Conservation (phyloP, 2,329 filamentous ascomycete genomes). For the Teratosphaeria viscida region DNA sequence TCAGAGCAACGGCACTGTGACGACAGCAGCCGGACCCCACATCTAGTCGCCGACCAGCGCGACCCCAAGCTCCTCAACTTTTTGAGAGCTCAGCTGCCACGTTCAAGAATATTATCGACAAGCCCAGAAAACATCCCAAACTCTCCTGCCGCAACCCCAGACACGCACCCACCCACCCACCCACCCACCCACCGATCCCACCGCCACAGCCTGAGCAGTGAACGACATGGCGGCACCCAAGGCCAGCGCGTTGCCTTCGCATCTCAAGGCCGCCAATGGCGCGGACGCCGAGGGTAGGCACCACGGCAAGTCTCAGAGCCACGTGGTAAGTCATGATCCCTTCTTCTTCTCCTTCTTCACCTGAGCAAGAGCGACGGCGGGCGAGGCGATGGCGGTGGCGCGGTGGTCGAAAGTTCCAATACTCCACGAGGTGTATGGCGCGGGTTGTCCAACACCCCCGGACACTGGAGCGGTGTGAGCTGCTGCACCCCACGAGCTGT, state of each 20-base stretch:
- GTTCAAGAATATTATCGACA: not conserved
- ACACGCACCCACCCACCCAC: not conserved
- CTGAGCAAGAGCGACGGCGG: not conserved
- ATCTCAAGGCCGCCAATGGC: conserved; percentile 55
- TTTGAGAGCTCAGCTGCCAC: not conserved
- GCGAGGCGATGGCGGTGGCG: not conserved
- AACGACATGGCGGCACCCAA: conserved; percentile 40
- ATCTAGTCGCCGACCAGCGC: not conserved
- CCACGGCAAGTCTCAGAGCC: conserved; percentile 75
- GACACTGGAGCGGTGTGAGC: not conserved
- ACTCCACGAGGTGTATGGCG: not conserved
- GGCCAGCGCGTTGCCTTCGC: conserved; percentile 62
- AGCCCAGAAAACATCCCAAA: not conserved
- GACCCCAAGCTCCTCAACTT: not conserved
- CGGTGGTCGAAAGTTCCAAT: not conserved
- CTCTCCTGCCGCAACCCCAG: not conserved
- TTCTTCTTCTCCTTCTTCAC: not conserved
- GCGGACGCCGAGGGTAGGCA: conserved; percentile 45
- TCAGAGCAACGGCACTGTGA: not conserved
- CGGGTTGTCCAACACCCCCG: not conserved
- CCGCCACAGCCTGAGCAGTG: not conserved
- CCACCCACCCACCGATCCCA: not conserved
- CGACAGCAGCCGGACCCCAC: not conserved
- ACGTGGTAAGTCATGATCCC: conserved; percentile 56
- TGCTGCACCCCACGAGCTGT: not conserved